Conservation (phyloP, 768 basidiomycete species). For the Hebeloma cylindrosporum region DNA sequence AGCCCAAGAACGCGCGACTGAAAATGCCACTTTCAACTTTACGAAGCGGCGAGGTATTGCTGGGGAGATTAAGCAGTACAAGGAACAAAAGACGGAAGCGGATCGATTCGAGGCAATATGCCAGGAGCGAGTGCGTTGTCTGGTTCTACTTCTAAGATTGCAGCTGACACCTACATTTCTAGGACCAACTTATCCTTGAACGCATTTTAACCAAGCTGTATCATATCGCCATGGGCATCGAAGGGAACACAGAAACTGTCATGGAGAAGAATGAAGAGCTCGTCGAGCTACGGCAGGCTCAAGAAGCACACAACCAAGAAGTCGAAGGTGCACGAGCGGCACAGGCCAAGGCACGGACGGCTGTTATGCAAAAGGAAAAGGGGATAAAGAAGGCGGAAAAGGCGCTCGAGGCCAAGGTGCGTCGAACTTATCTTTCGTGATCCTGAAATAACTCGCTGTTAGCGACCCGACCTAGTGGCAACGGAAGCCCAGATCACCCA, state of each 20-base stretch:
- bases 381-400: constrained; percentile 91
- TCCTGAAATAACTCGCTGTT: neutral
- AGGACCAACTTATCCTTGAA: constrained; percentile 82
- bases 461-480: constrained; percentile 85
- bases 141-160: neutral
- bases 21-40: constrained; percentile 93
- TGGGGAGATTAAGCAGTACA: constrained; percentile 95
- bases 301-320: constrained; percentile 66
- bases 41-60: constrained; percentile 91
- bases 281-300: constrained; percentile 64
- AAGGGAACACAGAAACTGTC: constrained; percentile 68
- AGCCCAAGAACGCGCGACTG: constrained; percentile 86
- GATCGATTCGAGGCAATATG: constrained; percentile 80
- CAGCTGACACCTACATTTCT: constrained; percentile 6
- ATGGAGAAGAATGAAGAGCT: constrained; percentile 73
- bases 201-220: constrained; percentile 87
- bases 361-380: constrained; percentile 83
- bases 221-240: constrained; percentile 85
- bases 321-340: constrained; percentile 74
- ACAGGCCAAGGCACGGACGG: constrained; percentile 74
- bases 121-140: constrained; percentile 61
- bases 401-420: constrained; percentile 76
- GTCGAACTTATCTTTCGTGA: constrained; percentile 13
- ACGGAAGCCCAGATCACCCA: constrained; percentile 89
- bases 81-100: constrained; percentile 94